phyloP scores from a whole-genome alignment of 2,329 filamentous ascomycete genomes.

The Diaporthe sp. region DNA sequence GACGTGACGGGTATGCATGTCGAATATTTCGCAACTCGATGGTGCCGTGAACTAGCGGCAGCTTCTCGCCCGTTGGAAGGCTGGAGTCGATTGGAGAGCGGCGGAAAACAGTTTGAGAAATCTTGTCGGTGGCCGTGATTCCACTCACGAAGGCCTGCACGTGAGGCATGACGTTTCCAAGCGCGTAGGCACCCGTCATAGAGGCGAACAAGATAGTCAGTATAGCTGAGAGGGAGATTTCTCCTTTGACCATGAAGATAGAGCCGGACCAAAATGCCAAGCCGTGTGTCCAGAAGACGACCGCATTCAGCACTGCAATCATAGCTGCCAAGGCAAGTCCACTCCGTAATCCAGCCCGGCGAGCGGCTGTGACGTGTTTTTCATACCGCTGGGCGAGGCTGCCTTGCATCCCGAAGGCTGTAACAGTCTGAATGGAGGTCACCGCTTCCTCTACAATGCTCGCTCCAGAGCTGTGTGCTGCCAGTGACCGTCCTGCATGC shows the following conservation, averaged over 20 bases:
- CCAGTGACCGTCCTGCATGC: constrained; percentile 82
- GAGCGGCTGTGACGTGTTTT: constrained; percentile 77
- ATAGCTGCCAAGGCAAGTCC: constrained; percentile 82
- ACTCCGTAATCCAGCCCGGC: constrained; percentile 81
- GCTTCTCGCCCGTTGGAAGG: constrained; percentile 76
- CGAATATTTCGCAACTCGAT: constrained; percentile 87
- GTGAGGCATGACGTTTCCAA: constrained; percentile 90
- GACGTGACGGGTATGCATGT: constrained; percentile 94
- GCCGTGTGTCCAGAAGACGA: constrained; percentile 89
- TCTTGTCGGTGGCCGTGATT: constrained; percentile 88
- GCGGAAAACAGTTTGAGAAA: constrained; percentile 93
- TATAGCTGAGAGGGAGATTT: constrained; percentile 77
- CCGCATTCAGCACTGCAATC: constrained; percentile 85
- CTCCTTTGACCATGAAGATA: constrained; percentile 77
- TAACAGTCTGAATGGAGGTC: constrained; percentile 90
- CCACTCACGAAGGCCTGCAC: constrained; percentile 87
- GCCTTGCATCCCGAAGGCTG: constrained; percentile 93
- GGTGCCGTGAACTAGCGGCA: constrained; percentile 80
- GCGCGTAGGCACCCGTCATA: constrained; percentile 92
- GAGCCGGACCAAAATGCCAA: constrained; percentile 92
- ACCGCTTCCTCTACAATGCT: constrained; percentile 95
- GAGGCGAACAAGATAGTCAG: constrained; percentile 90
- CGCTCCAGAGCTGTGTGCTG: constrained; percentile 86
- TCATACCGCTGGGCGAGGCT: constrained; percentile 91
- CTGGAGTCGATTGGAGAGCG: constrained; percentile 85